Evolutionary conservation across 345 rosid genomes (phyloP).

Genomic region (Gossypium ekmanianum): DNA sequence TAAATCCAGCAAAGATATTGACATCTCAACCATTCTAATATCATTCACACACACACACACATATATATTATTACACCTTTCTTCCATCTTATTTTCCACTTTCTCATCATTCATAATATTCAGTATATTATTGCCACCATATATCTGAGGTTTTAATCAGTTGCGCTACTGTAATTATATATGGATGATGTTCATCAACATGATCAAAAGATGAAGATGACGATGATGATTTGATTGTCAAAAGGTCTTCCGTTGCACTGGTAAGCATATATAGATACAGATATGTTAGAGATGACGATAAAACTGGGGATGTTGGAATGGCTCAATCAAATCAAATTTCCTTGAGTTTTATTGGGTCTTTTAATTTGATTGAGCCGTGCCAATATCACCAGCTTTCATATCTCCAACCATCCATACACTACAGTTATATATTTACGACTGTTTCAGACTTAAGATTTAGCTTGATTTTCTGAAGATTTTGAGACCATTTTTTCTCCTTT

Average conservation of each 20-base stretch:
- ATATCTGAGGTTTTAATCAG: neutral
- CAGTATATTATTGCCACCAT: neutral
- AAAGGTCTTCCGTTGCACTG: neutral
- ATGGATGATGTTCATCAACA: neutral
- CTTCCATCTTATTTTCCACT: conserved; percentile 4
- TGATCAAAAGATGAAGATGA: neutral
- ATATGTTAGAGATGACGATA: neutral
- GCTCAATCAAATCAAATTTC: conserved; percentile 63
- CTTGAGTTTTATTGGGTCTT: conserved; percentile 35
- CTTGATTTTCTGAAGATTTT: neutral
- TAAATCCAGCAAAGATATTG: conserved; percentile 37
- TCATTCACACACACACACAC: neutral
- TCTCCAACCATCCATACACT: neutral
- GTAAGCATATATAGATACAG: neutral
- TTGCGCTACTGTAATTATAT: neutral
- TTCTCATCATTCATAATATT: neutral
- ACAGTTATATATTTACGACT: neutral
- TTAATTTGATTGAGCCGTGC: conserved; percentile 98
- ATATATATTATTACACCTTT: neutral
- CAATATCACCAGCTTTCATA: conserved; percentile 62
- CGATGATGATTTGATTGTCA: neutral
- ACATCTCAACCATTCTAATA: conserved; percentile 47
- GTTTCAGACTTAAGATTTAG: neutral
- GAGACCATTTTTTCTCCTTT: no score
- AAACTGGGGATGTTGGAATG: conserved; percentile 48